Evolutionary conservation across 257 asterid species (phyloP), one percentile per base, ranked within the genome.

Genomic region (Dorcoceras hygrometricum): DNA sequence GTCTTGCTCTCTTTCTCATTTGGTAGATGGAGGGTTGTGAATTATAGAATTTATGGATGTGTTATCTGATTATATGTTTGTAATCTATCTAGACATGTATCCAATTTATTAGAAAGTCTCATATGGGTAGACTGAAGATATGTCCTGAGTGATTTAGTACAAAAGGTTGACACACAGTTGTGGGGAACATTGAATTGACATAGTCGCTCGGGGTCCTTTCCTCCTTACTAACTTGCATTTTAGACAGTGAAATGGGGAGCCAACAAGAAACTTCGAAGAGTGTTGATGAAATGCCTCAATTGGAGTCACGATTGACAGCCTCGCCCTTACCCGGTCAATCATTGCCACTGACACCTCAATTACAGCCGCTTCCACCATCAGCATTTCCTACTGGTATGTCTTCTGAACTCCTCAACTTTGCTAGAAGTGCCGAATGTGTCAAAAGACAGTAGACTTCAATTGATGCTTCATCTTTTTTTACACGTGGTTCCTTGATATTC

Each of bases 201-300:
- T 11, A 8, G 4, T 23, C 2, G 43, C 43, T 57, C 59, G 55
- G 57, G 59, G 71, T 48, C 31, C 61, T 71, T 36, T 50, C 60
- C 43, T 20, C 18, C 63, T 29, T 31, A 68, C 80, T 80, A 28
- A 72, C 79, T 68, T 60, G 62, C 46, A 68, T 69, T 66, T 36
- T 64, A 85, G 90, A 71, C 36, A 66, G 65, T 62, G 83, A 87
- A 67, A 76, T 75, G 77, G 84, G 23, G 60, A 68, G 71, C 78
- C 78, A 77, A 67, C 78, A 63, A 27, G 76, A 63, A 50, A 72
- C 55, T 26, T 6, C 63, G 36, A 66, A 58, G 69, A 72, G 66
- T 67, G 80, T 71, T 58, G 74, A 74, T 46, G 81, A 77, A 66
- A 62, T 63, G 50, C 78, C 70, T 71, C 87, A 66, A 68, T 36